Evolutionary conservation across 2,329 filamentous ascomycete species (phyloP), one percentile per base, ranked within the genome.

Genomic region (Ustulina deusta): DNA sequence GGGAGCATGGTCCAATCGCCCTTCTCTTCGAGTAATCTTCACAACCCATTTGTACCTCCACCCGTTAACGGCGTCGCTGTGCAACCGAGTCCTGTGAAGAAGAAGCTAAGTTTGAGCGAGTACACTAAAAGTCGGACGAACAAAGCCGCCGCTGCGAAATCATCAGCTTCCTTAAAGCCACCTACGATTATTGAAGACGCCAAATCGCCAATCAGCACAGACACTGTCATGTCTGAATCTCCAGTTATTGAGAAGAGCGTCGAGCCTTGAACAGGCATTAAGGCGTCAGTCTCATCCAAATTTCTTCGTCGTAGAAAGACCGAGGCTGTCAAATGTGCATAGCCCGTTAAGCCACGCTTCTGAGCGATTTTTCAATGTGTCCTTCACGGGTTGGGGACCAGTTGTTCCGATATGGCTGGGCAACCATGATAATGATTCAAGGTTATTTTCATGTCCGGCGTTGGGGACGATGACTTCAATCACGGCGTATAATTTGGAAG

Each of bases 81-180:
- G 10, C 82, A 83, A 25, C 86, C 87, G 2, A 90, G 87, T 69
- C 89, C 89, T 2, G 81, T 88, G 36, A 90, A 90, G 79, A 91
- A 91, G 82, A 91, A 90, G 77, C 79, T 91, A 42, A 90, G 87
- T 69, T 77, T 91, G 1, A 90, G 88, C 73, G 89, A 91, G 74
- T 91, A 91, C 73, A 86, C 83, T 9, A 89, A 87, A 76, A 87
- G 85, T 70, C 82, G 86, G 58, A 82, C 85, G 79, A 86, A 85
- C 73, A 89, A 88, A 74, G 83, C 83, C 2, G 83, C 83, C 2
- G 83, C 75, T 73, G 83, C 79, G 32, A 83, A 82, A 68, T 81
- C 82, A 10, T 76, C 76, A 0, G 69, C 77, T 2, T 74, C 75
- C 7, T 68, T 83, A 27, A 85, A 84, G 71, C 74, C 80, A 25